Evolutionary conservation across 2,329 filamentous ascomycete genomes (phyloP), one percentile per base, ranked within the genome.

Genomic region (Celoporthe dispersa): DNA sequence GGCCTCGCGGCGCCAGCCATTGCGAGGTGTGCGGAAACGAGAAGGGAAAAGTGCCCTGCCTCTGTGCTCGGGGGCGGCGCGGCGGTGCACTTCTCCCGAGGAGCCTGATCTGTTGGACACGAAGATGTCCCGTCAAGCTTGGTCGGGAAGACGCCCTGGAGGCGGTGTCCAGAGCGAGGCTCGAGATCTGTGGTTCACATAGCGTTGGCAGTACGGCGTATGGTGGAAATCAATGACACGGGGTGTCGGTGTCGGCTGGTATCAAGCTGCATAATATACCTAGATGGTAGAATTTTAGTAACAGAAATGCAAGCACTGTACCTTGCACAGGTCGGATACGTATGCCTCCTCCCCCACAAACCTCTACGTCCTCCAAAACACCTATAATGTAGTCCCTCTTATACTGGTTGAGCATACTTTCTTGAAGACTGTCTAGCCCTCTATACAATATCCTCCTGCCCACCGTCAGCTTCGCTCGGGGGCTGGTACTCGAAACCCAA

Each of bases 401-500:
- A 14, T n/a, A 31, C 19, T n/a, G 16, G 11, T 19, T 22, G 55
- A 14, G 28, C 33, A 11, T 60, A 63, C 12, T 2, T 31, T 1
- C 9, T 16, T n/a, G 22, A n/a, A 48, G 11, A 25, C 37, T 37
- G 7, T 28, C 37, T 37, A 28, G n/a, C 12, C 7, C 39, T 51
- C 41, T 67, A 73, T 7, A 72, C 66, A 61, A 72, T 70, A 33
- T 74, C 71, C 41, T 73, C 71, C 48, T 70, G 64, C 62, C 66
- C 35, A 28, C 68, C 59, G 51, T 59, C 57, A 8, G 72, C 70
- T 7, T 72, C 61, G n/a, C 68, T 71, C 1, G 72, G 67, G 11
- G 75, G 72, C 25, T 73, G 82, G 76, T 86, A 93, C 67, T 83
- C 78, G 75, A 92, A 92, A 0, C 93, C 94, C 39, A 97, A 82